Evolutionary conservation across 2,329 filamentous ascomycete species (phyloP).

Genomic region (Neofusicoccum sp.): DNA sequence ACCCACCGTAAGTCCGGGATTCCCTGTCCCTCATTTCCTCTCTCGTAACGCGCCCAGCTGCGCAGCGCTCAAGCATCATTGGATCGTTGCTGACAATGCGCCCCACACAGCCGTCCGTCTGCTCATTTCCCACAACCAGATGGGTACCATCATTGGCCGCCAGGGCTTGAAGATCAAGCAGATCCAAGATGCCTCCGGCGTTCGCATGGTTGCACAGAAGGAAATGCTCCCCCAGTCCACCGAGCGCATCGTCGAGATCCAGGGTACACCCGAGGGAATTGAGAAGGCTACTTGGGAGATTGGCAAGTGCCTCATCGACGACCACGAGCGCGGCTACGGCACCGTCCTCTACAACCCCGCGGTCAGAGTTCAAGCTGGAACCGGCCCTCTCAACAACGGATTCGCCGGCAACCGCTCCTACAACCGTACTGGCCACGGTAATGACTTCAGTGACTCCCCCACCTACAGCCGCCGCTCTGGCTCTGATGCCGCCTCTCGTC

Average conservation of each 20-base stretch:
- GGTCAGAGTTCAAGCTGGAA: conserved; percentile 73
- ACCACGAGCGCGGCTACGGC: conserved; percentile 94
- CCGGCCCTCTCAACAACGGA: conserved; percentile 50
- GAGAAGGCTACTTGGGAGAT: conserved; percentile 98
- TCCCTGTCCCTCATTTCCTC: background rate
- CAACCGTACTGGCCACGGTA: conserved; percentile 92
- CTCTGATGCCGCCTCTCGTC: conserved; percentile 75
- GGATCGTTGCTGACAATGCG: background rate
- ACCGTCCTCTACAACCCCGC: conserved; percentile 97
- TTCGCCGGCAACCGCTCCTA: conserved; percentile 63
- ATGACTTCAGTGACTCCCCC: conserved; percentile 88
- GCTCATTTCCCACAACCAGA: conserved; percentile 98
- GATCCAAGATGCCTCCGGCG: conserved; percentile 93
- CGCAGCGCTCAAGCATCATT: background rate
- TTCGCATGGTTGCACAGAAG: conserved; percentile 99
- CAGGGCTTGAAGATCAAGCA: conserved; percentile 99
- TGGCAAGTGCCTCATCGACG: conserved; percentile 95
- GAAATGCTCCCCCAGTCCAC: conserved; percentile 99
- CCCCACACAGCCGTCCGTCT: conserved; percentile 79
- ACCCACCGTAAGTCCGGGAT: conserved; percentile 76
- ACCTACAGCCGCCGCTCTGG: conserved; percentile 77
- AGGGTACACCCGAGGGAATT: conserved; percentile 91
- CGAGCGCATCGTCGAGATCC: conserved; percentile 94
- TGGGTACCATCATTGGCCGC: conserved; percentile 98
- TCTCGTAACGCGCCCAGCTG: background rate